Conservation (phyloP, 2,329 filamentous ascomycete genomes). For the Aureobasidium sp. region DNA sequence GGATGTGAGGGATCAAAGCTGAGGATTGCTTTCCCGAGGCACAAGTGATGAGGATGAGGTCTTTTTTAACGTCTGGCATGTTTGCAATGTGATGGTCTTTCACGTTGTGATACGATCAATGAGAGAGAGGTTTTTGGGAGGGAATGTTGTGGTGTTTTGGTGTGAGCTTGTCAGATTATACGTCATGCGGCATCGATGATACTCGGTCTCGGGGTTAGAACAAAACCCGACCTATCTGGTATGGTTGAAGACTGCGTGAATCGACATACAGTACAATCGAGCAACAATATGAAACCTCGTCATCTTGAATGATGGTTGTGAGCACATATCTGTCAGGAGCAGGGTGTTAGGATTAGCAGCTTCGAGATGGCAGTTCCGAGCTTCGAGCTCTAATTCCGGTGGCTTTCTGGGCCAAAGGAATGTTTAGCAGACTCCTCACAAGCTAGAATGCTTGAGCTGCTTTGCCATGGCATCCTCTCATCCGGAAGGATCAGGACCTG, state of each 20-base stretch:
- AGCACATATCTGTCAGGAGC: background rate
- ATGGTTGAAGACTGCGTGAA: no score
- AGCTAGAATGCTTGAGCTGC: background rate
- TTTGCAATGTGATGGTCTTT: background rate
- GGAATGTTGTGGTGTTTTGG: background rate
- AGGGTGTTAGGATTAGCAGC: background rate
- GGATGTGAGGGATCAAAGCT: conserved; percentile 26
- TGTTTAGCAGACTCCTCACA: background rate
- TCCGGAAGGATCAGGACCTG: background rate
- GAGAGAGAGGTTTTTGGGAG: no score
- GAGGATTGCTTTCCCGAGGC: conserved; percentile 31
- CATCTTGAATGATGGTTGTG: background rate
- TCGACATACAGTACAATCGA: no score
- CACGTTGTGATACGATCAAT: background rate
- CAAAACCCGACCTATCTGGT: background rate
- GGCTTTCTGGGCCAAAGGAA: no score
- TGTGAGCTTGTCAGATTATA: background rate
- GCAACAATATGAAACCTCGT: background rate
- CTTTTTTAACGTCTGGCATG: conserved; percentile 19
- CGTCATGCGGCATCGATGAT: background rate
- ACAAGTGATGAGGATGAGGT: conserved; percentile 30
- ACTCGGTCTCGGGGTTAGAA: background rate
- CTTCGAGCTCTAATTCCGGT: background rate
- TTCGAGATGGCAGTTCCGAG: background rate
- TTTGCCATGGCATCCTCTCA: background rate